Evolutionary conservation across 2,329 filamentous ascomycete genomes (phyloP).

Genomic region (Lasiodiplodia hormozganensis): DNA sequence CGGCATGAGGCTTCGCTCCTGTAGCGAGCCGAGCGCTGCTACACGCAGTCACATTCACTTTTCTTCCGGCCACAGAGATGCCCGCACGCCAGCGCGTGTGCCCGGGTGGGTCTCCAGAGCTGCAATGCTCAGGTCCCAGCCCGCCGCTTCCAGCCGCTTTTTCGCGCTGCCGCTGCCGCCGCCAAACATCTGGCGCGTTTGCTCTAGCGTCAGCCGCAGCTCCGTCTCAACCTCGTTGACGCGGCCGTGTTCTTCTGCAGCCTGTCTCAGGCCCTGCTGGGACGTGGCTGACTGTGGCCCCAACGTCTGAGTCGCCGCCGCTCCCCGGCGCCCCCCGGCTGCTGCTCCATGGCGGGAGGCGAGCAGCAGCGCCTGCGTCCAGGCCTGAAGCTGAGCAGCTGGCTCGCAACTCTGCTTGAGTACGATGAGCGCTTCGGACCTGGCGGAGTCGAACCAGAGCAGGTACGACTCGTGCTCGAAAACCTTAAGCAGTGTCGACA

Average conservation of each 20-base stretch:
- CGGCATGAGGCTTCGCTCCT: not conserved
- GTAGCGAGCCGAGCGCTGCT: conserved; percentile 15
- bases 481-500: conserved; percentile 57
- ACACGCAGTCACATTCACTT: conserved; percentile 24
- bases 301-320: conserved; percentile 7
- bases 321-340: conserved; percentile 4
- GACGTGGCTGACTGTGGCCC: conserved; percentile 16
- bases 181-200: conserved; percentile 53
- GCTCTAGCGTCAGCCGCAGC: conserved; percentile 43
- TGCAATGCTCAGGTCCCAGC: conserved; percentile 71
- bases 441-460: conserved; percentile 60
- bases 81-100: conserved; percentile 34
- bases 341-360: conserved; percentile 37
- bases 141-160: conserved; percentile 42
- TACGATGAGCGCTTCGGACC: conserved; percentile 62
- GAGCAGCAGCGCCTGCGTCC: conserved; percentile 65
- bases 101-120: conserved; percentile 72
- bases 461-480: conserved; percentile 65
- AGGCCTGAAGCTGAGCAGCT: conserved; percentile 63
- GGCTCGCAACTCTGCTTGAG: conserved; percentile 65
- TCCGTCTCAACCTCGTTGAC: conserved; percentile 25
- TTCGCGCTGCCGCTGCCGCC: conserved; percentile 30
- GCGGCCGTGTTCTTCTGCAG: conserved; percentile 6
- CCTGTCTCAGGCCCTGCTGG: conserved; percentile 20
- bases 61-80: conserved; percentile 20